Evolutionary conservation across 176 grass and related monocot species (phyloP).

Genomic region (Thalia dealbata): DNA sequence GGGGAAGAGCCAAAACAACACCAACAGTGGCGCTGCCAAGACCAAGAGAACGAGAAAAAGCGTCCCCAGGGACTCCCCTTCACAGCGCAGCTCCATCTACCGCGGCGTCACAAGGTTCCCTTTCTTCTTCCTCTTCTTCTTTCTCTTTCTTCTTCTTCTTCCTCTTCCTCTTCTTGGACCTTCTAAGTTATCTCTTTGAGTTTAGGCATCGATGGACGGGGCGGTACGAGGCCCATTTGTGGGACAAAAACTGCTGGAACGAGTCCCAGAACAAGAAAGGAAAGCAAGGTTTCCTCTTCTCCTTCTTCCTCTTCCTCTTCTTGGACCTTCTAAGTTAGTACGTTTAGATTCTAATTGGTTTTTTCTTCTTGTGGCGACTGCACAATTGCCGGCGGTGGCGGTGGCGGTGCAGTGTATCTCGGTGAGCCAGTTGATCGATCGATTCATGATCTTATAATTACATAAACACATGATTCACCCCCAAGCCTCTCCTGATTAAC

Average conservation of each 20-base stretch:
- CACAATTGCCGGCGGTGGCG: background rate
- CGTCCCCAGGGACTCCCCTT: conserved; percentile 50
- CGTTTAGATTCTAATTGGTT: background rate
- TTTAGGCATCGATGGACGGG: conserved; percentile 86
- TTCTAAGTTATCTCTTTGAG: background rate
- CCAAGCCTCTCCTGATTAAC: background rate
- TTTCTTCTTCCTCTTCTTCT: background rate
- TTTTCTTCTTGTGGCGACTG: conserved; percentile 6
- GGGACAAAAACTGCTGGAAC: conserved; percentile 95
- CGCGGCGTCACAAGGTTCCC: conserved; percentile 68
- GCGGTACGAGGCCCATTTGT: conserved; percentile 87
- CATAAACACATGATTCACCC: too few relatives aligned
- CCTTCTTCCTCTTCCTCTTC: background rate
- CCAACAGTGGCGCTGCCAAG: conserved; percentile 20
- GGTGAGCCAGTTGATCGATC: conserved; percentile 33
- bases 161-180: background rate
- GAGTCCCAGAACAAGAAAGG: conserved; percentile 94
- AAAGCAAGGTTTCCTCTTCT: conserved; percentile 51
- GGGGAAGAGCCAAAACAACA: background rate
- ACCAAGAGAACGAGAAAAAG: conserved; percentile 71
- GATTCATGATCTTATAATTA: background rate
- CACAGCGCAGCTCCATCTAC: conserved; percentile 77
- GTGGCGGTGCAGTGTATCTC: conserved; percentile 87
- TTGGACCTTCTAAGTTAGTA: too few relatives aligned
- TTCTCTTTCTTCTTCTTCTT: background rate